Evolutionary conservation across 2,329 filamentous ascomycete species (phyloP), one percentile per base, ranked within the genome.

Genomic region (Ceratocystis diversiconidia): DNA sequence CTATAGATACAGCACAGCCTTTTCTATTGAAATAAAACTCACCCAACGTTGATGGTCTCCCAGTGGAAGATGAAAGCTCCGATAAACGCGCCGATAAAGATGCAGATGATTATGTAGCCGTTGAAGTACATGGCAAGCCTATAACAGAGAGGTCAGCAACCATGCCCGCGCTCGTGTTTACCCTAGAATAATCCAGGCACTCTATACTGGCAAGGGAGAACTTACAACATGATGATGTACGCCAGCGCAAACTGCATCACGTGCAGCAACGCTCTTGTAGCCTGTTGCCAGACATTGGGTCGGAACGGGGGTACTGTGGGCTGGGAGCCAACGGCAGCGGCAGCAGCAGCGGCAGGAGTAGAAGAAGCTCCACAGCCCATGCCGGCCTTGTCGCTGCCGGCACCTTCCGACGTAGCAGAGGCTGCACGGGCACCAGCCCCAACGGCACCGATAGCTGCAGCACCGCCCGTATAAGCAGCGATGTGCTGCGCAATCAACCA

Each of bases 91-190:
- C 90, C 90, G 65, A 92, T 81, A 68, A 92, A 83, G 73, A 94
- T 90, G 70, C 85, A 89, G 67, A 92, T 86, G 73, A 94, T 89
- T 69, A 94, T 80, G 74, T 90, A 94, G 8, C 85, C 83, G 70
- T 84, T 84, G 75, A 80, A 85, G 73, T 84, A 83, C 80, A 83
- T 83, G 69, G 79, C 80, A n/a, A 76, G 75, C 68, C 72, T 75
- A 65, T 1, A 36, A 3, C 48, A 52, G n/a, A 52, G 48, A 19
- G n/a, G 15, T 25, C n/a, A 52, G 48, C 2, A 52, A 22, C 1
- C 36, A 41, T 15, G 10, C 4, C 3, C 36, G 12, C 36, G 36
- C 12, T 41, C 36, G 12, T 15, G 3, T 41, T 15, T 15, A 15
- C 10, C 10, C 36, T 41, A 15, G 36, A 36, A 15, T 41, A 15